Evolutionary conservation across 2,329 filamentous ascomycete species (phyloP), one percentile per base, ranked within the genome.

Genomic region (Fusarium compactum): DNA sequence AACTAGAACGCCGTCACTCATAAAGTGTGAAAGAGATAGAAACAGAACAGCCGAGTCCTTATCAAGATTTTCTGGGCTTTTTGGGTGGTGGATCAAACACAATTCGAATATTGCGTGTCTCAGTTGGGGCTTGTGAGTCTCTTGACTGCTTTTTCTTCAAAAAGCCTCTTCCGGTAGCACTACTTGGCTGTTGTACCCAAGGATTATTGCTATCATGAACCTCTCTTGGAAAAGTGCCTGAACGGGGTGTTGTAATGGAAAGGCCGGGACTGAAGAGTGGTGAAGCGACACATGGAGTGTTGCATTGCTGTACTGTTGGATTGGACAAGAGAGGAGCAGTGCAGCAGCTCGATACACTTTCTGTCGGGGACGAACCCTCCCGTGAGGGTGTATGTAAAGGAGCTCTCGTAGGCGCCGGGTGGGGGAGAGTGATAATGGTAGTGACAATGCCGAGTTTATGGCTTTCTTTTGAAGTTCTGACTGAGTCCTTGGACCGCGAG

Each of bases 71-170:
- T 43, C 52, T 65, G 6, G 62, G 59, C 30, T 60, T 76, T 47
- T 65, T 77, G 0, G 82, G 82, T 16, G 82, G 81, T 24, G 79
- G 79, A 32, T 80, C 78, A 69, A 85, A 85, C 5, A 76, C 76
- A 11, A 77, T 79, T 72, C 80, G 78, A 20, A 84, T 79, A 58
- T 73, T 78, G 22, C 74, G 75, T 9, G 62, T 72, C 74, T 82
- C 80, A 0, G 79, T 77, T 1, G 81, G 82, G n/a, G 64, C 77
- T 73, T 63, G 79, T 70, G 56, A 75, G 45, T 62, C 67, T 62
- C 67, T 69, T 5, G 69, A 68, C 14, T 53, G 53, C 48, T 74
- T 75, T 54, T 73, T 76, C 44, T 53, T 74, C 25, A 67, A 47
- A 29, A 73, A 57, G 3, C 72, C 57, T 45, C 61, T 73, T 4